phyloP scores from a whole-genome alignment of 345 rosid genomes.

The Ceriops tagal region DNA sequence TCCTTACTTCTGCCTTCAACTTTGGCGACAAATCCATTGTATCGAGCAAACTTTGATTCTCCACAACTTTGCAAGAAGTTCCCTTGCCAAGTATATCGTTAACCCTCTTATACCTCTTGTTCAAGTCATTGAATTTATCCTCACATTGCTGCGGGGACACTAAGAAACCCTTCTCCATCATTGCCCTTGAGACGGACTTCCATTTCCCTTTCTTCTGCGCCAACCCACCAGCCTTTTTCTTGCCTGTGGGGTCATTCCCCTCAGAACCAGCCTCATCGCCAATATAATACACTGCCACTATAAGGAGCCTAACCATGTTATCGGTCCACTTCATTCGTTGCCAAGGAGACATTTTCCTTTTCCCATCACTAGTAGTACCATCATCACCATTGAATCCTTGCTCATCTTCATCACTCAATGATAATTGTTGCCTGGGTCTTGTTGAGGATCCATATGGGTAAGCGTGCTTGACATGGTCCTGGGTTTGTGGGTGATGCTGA shows the following conservation, averaged over 20 bases:
- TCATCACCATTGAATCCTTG: constrained; percentile 57
- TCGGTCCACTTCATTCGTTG: constrained; percentile 99
- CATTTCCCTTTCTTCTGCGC: constrained; percentile 97
- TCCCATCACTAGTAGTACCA: constrained; percentile 43
- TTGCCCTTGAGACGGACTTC: constrained; percentile 91
- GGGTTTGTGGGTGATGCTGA: constrained; percentile 30
- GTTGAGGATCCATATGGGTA: constrained; percentile 34
- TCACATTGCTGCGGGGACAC: constrained; percentile 99
- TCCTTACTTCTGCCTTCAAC: constrained; percentile 80
- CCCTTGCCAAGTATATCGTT: constrained; percentile 95
- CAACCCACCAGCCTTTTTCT: constrained; percentile 52
- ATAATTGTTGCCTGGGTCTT: constrained; percentile 50
- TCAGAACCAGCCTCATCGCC: constrained; percentile 83
- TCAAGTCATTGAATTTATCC: constrained; percentile 93
- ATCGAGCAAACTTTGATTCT: constrained; percentile 78
- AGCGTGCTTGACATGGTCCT: constrained; percentile 36
- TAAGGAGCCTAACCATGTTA: constrained; percentile 71
- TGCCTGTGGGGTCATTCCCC: constrained; percentile 43
- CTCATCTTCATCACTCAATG: constrained; percentile 75
- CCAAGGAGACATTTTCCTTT: constrained; percentile 72
- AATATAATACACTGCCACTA: constrained; percentile 83
- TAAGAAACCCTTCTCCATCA: constrained; percentile 93
- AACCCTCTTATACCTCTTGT: constrained; percentile 95
- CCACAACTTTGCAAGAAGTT: constrained; percentile 86
- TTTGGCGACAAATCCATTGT: constrained; percentile 69